A percentile compares a stretch with the other conserved stretches of the same genome.
phyloP scores from a whole-genome alignment of 78 protist genomes.

The Tieghemostelium lacteum region DNA sequence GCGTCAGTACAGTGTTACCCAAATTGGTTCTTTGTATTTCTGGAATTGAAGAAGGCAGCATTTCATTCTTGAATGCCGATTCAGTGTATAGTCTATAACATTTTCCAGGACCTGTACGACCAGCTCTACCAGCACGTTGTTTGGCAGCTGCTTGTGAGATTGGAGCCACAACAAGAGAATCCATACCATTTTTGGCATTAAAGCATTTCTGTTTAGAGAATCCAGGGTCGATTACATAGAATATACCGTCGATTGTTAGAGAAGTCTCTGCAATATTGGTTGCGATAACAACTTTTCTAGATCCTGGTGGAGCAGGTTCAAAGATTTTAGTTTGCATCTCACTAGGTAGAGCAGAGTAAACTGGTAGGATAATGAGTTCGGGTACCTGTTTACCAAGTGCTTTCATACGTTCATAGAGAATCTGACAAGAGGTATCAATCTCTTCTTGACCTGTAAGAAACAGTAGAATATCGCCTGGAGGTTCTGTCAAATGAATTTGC shows the following conservation, averaged over 20 bases:
- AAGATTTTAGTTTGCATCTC: conserved; percentile 97
- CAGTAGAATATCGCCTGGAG: conserved; percentile 98
- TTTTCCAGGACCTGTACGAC: conserved; percentile 99
- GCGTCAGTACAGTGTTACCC: conserved; percentile 94
- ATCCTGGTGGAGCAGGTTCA: conserved; percentile 95
- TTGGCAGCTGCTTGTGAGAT: conserved; percentile 96
- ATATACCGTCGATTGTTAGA: conserved; percentile 91
- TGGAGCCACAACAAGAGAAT: conserved; percentile 95
- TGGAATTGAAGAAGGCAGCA: conserved; percentile 96
- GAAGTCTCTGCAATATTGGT: conserved; percentile 97
- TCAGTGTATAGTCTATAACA: conserved; percentile 99
- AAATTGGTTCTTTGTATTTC: conserved; percentile 99
- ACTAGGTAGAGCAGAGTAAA: conserved; percentile 94
- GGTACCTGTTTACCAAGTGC: conserved; percentile 90
- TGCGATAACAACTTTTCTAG: conserved; percentile 90
- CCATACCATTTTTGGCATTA: conserved; percentile 98
- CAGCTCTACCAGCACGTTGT: conserved; percentile 98
- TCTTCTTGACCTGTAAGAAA: conserved; percentile 99
- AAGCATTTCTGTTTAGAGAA: conserved; percentile 94
- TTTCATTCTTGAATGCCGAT: conserved; percentile 95
- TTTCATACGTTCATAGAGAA: conserved; percentile 97
- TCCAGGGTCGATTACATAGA: conserved; percentile 92
- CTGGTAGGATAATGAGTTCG: conserved; percentile 93
- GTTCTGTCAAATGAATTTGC: conserved; percentile 96
- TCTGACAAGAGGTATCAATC: conserved; percentile 97